Conservation (phyloP, 208 protist species). For the Trypanosomatidae sp. region DNA sequence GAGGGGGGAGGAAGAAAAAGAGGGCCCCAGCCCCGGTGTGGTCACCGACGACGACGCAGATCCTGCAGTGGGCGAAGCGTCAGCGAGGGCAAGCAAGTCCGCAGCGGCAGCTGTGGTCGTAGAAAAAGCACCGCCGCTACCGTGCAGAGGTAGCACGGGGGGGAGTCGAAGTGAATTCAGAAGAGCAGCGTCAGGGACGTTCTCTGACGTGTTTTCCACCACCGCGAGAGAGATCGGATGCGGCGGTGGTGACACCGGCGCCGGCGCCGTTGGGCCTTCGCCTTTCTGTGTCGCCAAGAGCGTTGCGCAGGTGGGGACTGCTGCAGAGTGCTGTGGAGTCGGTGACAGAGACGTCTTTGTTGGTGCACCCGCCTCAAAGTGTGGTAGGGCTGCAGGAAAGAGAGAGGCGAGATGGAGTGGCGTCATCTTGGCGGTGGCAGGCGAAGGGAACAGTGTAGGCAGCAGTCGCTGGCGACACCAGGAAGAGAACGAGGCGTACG, state of each 20-base stretch:
- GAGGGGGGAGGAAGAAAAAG: neutral
- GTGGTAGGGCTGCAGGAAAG: neutral
- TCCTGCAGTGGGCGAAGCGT: neutral
- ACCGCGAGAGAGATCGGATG: neutral
- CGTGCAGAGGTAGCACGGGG: neutral
- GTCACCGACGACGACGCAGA: neutral
- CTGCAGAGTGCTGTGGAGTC: neutral
- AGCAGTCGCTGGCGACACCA: constrained; percentile 15
- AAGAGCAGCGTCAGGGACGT: too few species aligned
- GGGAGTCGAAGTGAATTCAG: neutral
- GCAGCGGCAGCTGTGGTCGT: neutral
- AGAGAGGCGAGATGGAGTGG: neutral
- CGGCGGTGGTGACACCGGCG: neutral
- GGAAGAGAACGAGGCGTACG: neutral
- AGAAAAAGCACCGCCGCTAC: neutral
- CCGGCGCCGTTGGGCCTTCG: too few species aligned
- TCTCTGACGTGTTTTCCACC: neutral
- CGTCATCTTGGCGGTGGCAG: neutral
- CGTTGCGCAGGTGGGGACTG: neutral
- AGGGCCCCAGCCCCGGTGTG: neutral
- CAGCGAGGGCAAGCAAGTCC: neutral
- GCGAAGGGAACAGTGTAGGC: constrained; percentile 8
- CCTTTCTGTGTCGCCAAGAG: neutral
- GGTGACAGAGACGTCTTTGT: neutral
- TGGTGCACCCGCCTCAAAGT: neutral